Conservation (phyloP, 495 filamentous ascomycete species). For the Hyaloscypha bicolor region DNA sequence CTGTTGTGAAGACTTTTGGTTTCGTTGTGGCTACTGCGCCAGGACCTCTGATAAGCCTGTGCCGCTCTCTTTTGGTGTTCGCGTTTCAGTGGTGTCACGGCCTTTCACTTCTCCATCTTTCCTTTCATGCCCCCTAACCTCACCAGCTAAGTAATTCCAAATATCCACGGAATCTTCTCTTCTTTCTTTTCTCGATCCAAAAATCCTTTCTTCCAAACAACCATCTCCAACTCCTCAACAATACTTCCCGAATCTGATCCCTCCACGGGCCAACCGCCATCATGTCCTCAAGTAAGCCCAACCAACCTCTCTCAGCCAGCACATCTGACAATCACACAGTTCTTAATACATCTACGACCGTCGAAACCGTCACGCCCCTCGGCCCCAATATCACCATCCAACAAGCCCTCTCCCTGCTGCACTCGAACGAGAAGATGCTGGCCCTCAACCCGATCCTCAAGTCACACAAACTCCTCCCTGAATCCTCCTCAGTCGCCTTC, state of each 20-base stretch:
- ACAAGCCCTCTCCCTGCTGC: conserved; percentile 24
- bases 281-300: conserved; percentile 3
- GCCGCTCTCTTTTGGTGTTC: background rate
- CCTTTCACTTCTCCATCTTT: background rate
- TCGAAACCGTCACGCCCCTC: conserved; percentile 14
- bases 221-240: background rate
- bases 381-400: conserved; percentile 19
- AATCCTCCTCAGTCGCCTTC: conserved; percentile 17
- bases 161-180: background rate
- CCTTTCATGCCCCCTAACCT: background rate
- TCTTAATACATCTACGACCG: conserved; percentile 19
- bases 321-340: background rate
- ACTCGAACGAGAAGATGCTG: conserved; percentile 22
- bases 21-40: background rate
- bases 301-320: background rate
- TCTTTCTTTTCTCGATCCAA: background rate
- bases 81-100: conserved; percentile 8
- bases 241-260: background rate
- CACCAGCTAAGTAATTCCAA: background rate
- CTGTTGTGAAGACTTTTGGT: background rate
- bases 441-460: conserved; percentile 28
- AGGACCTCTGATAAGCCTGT: background rate
- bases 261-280: background rate
- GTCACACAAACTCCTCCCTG: conserved; percentile 18
- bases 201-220: background rate